Conservation (phyloP, 345 rosid species). For the Hibiscus syriacus region DNA sequence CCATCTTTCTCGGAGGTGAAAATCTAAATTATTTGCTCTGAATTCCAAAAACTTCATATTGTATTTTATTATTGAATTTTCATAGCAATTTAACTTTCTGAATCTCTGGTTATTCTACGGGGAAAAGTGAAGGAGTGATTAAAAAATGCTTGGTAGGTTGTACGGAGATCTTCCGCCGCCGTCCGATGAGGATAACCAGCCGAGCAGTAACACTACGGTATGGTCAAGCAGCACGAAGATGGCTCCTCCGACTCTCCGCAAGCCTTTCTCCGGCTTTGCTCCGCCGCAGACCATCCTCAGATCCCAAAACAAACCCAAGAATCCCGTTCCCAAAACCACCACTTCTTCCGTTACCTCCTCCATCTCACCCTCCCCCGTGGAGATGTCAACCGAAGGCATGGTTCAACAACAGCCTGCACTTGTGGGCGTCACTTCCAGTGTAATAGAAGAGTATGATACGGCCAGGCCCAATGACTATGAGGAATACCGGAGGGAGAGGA, state of each 20-base stretch:
- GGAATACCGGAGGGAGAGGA: slow-evolving; percentile 73
- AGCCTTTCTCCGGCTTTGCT: slow-evolving; percentile 37
- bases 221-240: slow-evolving; percentile 89
- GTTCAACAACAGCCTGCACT: slow-evolving; percentile 48
- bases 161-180: slow-evolving; percentile 99
- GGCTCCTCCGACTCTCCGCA: slow-evolving; percentile 93
- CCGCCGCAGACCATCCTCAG: slow-evolving; percentile 67
- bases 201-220: slow-evolving; percentile 50
- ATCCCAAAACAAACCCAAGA: slow-evolving; percentile 48
- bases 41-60: too few relatives aligned
- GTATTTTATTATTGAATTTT: background rate
- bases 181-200: too few relatives aligned
- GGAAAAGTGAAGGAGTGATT: background rate
- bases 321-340: slow-evolving; percentile 16
- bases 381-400: background rate
- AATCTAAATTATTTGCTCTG: too few relatives aligned
- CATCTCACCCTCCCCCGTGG: background rate
- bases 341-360: slow-evolving; percentile 18
- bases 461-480: slow-evolving; percentile 91
- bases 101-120: background rate
- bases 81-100: background rate
- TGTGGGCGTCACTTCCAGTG: slow-evolving; percentile 69
- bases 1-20: too few relatives aligned
- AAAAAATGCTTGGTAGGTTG: slow-evolving; percentile 87
- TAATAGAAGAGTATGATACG: slow-evolving; percentile 89